Evolutionary conservation across 768 basidiomycete species (phyloP).

Genomic region (Suillus occidentalis): DNA sequence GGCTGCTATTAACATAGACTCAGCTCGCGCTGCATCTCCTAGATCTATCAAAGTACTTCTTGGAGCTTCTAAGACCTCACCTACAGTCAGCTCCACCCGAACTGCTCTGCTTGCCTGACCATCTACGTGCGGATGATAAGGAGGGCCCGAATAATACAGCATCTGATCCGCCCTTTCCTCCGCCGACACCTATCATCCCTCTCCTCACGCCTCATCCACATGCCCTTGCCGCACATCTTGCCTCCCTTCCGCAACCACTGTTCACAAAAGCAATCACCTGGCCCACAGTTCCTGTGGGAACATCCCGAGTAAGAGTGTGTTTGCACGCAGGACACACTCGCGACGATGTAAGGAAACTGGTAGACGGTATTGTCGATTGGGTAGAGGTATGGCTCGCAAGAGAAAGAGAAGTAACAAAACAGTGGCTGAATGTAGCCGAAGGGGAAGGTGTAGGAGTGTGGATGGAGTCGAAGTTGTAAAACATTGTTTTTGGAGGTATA

Average conservation of each 20-base stretch:
- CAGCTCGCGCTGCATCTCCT: conserved; percentile 30
- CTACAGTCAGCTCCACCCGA: conserved; percentile 29
- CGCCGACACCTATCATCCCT: conserved; percentile 79
- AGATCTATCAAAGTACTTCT: conserved; percentile 30
- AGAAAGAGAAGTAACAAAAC: not conserved
- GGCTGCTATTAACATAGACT: conserved; percentile 31
- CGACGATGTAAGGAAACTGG: conserved; percentile 61
- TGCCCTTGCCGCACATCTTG: conserved; percentile 53
- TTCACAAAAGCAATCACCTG: conserved; percentile 78
- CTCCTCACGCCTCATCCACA: conserved; percentile 77
- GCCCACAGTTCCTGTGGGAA: conserved; percentile 89
- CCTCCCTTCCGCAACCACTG: conserved; percentile 31
- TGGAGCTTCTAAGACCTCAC: conserved; percentile 31
- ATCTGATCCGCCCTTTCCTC: not conserved
- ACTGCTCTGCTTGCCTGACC: conserved; percentile 26
- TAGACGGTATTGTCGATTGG: conserved; percentile 50
- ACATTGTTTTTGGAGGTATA: not conserved
- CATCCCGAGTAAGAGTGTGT: conserved; percentile 86
- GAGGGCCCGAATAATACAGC: not conserved
- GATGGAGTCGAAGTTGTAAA: conserved; percentile 32
- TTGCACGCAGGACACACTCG: conserved; percentile 74
- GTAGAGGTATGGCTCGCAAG: conserved; percentile 37
- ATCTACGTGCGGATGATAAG: conserved; percentile 11
- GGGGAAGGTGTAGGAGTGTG: conserved; percentile 20
- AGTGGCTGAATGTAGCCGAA: conserved; percentile 17